phyloP scores from a whole-genome alignment of 2,329 filamentous ascomycete species.

The Graphiopsis chlorocephala region DNA sequence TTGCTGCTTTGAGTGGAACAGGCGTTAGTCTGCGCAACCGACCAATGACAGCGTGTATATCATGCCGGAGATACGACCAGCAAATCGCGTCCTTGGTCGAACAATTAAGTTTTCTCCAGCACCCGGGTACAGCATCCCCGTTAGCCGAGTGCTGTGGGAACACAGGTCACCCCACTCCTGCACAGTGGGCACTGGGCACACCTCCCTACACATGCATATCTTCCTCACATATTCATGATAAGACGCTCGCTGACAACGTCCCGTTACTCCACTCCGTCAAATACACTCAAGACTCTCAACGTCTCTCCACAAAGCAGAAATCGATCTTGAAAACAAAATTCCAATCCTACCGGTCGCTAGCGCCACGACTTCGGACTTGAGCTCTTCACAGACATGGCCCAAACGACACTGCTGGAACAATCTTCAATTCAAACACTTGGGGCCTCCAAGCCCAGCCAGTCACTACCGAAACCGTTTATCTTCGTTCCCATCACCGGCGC shows the following conservation, averaged over 20 bases:
- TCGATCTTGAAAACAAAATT: not conserved
- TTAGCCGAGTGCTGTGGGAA: not conserved
- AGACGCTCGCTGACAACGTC: not conserved
- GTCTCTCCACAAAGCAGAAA: not conserved
- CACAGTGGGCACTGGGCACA: not conserved
- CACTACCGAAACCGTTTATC: slow-evolving; percentile 18
- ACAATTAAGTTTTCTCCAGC: slow-evolving; percentile 2
- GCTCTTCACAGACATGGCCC: not conserved
- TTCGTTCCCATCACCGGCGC: slow-evolving; percentile 21
- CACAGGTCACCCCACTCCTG: slow-evolving; percentile 1
- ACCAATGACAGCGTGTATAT: slow-evolving; percentile 1
- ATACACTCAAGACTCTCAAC: not conserved
- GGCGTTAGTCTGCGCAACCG: not conserved
- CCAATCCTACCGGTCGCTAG: not conserved
- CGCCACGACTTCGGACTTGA: not conserved
- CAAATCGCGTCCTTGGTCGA: not conserved
- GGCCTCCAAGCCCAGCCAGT: not conserved
- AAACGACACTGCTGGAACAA: not conserved
- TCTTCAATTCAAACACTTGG: not conserved
- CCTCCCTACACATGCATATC: not conserved
- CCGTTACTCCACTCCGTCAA: not conserved
- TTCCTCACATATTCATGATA: not conserved
- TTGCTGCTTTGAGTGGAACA: not conserved
- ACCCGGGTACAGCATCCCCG: not conserved
- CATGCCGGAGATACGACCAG: not conserved